Percentiles rank a stretch among this genome's conserved stretches.
Conservation (phyloP, 208 protist species). For the Crithidia brevicula region DNA sequence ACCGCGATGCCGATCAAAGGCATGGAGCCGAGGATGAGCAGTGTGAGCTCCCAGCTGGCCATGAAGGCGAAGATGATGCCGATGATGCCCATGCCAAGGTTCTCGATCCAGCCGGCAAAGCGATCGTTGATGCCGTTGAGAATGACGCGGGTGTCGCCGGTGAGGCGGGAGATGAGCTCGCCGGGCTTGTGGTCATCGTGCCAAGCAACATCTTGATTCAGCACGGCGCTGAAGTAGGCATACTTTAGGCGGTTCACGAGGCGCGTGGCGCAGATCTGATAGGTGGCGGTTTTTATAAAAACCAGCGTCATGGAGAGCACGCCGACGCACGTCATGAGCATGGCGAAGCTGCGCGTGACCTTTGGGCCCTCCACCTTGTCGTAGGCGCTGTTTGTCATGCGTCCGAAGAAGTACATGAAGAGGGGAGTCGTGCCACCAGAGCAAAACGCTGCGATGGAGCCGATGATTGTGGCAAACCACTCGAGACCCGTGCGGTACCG, state of each 20-base stretch:
- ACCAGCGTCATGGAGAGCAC: conserved; percentile 50
- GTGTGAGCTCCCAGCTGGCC: conserved; percentile 73
- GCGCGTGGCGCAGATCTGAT: conserved; percentile 43
- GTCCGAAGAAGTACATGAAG: conserved; percentile 83
- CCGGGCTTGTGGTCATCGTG: conserved; percentile 77
- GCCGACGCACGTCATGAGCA: conserved; percentile 49
- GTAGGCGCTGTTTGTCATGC: conserved; percentile 68
- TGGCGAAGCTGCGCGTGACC: conserved; percentile 61
- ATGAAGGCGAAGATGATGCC: conserved; percentile 84
- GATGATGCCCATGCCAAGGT: conserved; percentile 71
- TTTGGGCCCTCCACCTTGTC: conserved; percentile 43
- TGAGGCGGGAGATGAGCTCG: conserved; percentile 74
- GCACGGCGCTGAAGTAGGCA: conserved; percentile 54
- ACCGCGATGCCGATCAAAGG: conserved; percentile 62
- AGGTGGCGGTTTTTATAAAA: conserved; percentile 54
- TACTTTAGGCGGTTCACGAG: conserved; percentile 55
- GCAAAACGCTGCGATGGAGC: conserved; percentile 54
- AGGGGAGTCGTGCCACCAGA: conserved; percentile 68
- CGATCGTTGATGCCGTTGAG: conserved; percentile 91
- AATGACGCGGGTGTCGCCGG: conserved; percentile 72
- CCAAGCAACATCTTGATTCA: conserved; percentile 88
- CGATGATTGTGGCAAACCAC: conserved; percentile 67
- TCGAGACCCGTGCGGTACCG: conserved; percentile 62
- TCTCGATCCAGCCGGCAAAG: conserved; percentile 67
- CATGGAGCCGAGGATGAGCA: conserved; percentile 73